Evolutionary conservation across 106 monocot genomes (phyloP), one percentile per base, ranked within the genome.

Genomic region (Platanthera guangdongensis): DNA sequence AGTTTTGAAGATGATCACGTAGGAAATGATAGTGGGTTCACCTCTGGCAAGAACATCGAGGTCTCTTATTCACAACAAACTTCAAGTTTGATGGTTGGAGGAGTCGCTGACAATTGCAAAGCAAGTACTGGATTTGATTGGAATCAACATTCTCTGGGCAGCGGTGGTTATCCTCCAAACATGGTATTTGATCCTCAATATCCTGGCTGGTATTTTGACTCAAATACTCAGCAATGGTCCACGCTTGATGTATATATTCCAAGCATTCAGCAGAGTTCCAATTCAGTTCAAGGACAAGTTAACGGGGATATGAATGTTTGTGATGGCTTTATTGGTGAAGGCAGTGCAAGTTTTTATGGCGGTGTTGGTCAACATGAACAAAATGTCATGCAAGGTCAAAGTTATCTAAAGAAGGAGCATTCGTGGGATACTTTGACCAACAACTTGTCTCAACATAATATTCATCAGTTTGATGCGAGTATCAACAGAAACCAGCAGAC

Each of bases 151-250:
- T 76, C 86, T 73, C 77, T 76, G 54, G 81, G 39, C 11, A 79
- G 51, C 49, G 80, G 46, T 10, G 86, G 83, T 46, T 93, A 93
- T 78, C 96, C 96, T 46, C 74, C 87, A 9, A 97, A 97, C 50
- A 97, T 97, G 96, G 78, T 97, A 57, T 91, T 97, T 75, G 93
- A 97, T 80, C 83, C 91, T 32, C 90, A 93, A 47, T 97, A 97
- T 73, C 91, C 93, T 45, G 96, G 87, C 51, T 97, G 91, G 90
- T 97, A 97, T 54, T 93, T 87, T 70, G 96, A 97, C 62, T 89
- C 86, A 25, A 91, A 85, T 78, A 89, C 86, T 1, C 81, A 87
- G 70, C 86, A 91, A 71, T 97, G 96, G 96, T 83, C 82, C 55
- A 74, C 89, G 15, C 87, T 97, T 16, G 96, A 93, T 68, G 87